Evolutionary conservation across 257 asterid genomes (phyloP), one percentile per base, ranked within the genome.

Genomic region (Leonotis leonurus): DNA sequence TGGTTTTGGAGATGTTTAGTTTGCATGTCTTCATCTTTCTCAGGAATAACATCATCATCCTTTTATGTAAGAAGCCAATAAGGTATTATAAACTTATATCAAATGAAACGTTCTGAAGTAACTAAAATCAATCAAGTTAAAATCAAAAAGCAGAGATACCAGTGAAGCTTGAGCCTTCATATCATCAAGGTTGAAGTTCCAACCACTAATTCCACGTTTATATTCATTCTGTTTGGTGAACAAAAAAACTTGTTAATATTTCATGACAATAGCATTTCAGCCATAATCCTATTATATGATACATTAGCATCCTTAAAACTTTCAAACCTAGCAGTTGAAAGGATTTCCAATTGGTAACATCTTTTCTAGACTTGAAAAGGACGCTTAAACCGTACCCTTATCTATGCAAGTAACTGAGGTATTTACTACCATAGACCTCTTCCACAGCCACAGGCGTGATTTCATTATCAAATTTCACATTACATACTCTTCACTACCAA

Each of bases 111-210:
- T 24, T 18, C 49, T 39, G 44, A 17, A 51, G 18, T 32, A 49
- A 32, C 40, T 33, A 53, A 59, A n/a, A 55, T 26, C 45, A 48
- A 41, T 58, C 21, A 1, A 75, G 35, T 22, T 25, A 50, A 53
- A 39, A 56, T 27, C 22, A 48, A 68, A 62, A 70, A 39, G 56
- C 16, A 73, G 29, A 39, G 50, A 40, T 87, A 87, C 95, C 95
- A 85, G 41, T 67, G 90, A 82, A 71, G 95, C 95, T 78, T 82
- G 90, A 48, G 93, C 86, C 81, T 85, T 87, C 85, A 87, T 72
- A 73, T 87, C 95, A 1, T 85, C 94, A 26, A 87, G 83, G 79
- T 87, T 67, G 75, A 87, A 87, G 72, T 79, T 77, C 95, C 95
- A 87, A 63, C 83, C 61, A 73, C 95, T 87, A 43, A 87, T 85